Evolutionary conservation across 2,329 filamentous ascomycete genomes (phyloP).

Genomic region (Helotiales sp.): DNA sequence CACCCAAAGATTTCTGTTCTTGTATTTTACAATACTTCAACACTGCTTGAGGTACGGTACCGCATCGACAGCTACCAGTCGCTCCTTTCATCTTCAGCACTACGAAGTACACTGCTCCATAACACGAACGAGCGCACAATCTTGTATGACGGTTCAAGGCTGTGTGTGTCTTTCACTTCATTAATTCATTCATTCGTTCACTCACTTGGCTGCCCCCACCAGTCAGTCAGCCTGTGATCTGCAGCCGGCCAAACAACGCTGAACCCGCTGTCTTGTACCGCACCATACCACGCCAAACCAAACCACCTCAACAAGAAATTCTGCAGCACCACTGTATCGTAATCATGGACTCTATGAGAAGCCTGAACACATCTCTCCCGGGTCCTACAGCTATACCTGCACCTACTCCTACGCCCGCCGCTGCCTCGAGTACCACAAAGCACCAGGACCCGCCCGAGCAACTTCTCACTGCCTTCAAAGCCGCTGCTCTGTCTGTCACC

Average conservation of each 20-base stretch:
- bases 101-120: too few relatives aligned
- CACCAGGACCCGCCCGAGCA: constrained; percentile 59
- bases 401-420: constrained; percentile 45
- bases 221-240: constrained; percentile 1
- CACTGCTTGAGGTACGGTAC: too few relatives aligned
- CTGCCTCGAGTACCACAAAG: constrained; percentile 37
- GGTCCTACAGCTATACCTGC: too few relatives aligned
- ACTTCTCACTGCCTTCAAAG: constrained; percentile 88
- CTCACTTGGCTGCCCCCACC: background rate
- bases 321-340: background rate
- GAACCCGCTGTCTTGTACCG: background rate
- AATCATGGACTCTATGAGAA: constrained; percentile 67
- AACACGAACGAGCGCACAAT: background rate
- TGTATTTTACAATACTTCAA: too few relatives aligned
- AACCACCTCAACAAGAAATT: background rate
- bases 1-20: too few relatives aligned
- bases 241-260: background rate
- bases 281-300: background rate
- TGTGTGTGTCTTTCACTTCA: background rate
- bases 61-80: too few relatives aligned
- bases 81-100: background rate
- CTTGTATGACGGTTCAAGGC: background rate
- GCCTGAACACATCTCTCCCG: constrained; percentile 65
- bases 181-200: too few relatives aligned
- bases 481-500: constrained; percentile 90